Conservation (phyloP, 768 basidiomycete species). For the Tylopilus sp. region DNA sequence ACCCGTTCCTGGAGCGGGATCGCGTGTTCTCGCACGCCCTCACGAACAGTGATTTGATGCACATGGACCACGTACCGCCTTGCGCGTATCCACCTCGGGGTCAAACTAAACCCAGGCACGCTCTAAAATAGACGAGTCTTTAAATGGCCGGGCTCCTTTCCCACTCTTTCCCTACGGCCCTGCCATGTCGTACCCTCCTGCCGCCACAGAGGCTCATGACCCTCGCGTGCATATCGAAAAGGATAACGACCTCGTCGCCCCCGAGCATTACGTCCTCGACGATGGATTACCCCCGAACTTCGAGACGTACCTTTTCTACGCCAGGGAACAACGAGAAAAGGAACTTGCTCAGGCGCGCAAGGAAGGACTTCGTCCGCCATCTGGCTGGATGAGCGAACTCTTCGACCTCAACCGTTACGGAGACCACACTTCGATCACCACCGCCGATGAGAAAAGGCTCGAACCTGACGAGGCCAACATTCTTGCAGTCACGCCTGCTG, state of each 20-base stretch:
- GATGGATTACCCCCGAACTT: slow-evolving; percentile 27
- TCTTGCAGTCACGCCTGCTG: slow-evolving; percentile 30
- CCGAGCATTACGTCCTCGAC: slow-evolving; percentile 18
- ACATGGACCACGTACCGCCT: neutral
- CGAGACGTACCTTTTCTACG: slow-evolving; percentile 32
- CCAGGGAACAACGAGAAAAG: slow-evolving; percentile 28
- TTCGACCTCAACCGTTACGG: slow-evolving; percentile 22
- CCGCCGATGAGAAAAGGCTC: slow-evolving; percentile 26
- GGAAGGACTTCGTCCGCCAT: slow-evolving; percentile 8
- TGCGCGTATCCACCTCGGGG: neutral
- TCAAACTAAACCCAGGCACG: neutral
- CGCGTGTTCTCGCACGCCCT: neutral
- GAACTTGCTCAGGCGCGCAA: slow-evolving; percentile 22
- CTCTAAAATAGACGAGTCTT: neutral
- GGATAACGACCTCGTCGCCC: neutral
- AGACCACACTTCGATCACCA: slow-evolving; percentile 30
- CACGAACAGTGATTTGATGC: neutral
- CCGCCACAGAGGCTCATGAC: slow-evolving; percentile 16
- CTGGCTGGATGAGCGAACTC: slow-evolving; percentile 17
- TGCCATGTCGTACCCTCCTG: slow-evolving; percentile 21
- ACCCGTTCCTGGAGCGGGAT: neutral
- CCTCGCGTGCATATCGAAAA: slow-evolving; percentile 15
- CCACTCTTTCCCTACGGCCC: neutral
- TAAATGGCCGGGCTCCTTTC: slow-evolving; percentile 1
- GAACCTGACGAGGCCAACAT: slow-evolving; percentile 9